Base-by-base conservation (phyloP, 1,284 basidiomycete genomes). In the Trametes polyzona region DNA sequence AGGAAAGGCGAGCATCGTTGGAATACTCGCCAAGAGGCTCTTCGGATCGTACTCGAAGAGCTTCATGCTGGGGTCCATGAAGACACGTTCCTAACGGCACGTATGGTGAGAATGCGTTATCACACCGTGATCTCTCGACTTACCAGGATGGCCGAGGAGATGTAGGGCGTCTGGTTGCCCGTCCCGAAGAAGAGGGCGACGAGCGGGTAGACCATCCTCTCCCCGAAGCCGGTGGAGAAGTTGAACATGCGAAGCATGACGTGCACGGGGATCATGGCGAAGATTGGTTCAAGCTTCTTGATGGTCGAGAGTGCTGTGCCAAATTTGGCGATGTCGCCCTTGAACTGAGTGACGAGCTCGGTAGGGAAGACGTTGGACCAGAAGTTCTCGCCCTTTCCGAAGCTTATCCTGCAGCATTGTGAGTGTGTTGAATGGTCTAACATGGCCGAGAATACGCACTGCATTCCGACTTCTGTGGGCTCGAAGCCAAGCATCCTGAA, bases 331-430 rank as follows among this genome's bases (percentile, higher is more conserved):
- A 87, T 87, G 57, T 87, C 83, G 21, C 65, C 55, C 59, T 71
- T 66, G 75, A 82, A 74, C 61, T 79, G 76, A 42, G 83, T 74
- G 19, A 78, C 76, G 19, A 86, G 75, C 37, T 77, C 65, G 40
- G 83, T 83, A 4, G 86, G 84, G 68, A 84, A 88, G 51, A 86
- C 77, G 65, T 88, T 87, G 52, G 81, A 80, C 86, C 85, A 89
- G 66, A 88, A 88, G 49, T 78, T 72, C n/a, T 72, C 77, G 52
- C 79, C 83, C 58, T 83, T 82, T 37, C 85, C 84, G 66, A 88
- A 87, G 48, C 81, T 83, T 21, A 87, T 83, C 67, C 70, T 72
- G 12, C 19, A 17, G 11, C 24, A 35, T 35, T 14, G 27, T 19
- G 19, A 16, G 24, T 19, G 35, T 29, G 29, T 36, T 35, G n/a